Conservation (phyloP, 306 rosid species). For the Vicia sativa region DNA sequence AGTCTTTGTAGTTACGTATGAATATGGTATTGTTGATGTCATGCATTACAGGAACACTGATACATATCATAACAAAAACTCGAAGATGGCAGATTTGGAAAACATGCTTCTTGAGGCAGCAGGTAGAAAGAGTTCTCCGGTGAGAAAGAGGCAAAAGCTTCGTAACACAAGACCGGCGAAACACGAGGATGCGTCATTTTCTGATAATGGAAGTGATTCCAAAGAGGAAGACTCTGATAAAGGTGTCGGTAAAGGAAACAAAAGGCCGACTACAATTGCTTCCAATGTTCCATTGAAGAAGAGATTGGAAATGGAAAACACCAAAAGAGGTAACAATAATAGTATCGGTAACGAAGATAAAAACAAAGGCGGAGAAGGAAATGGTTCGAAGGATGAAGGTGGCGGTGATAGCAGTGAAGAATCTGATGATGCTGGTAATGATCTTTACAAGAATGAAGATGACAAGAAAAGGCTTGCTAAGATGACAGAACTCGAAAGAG, state of each 20-base stretch:
- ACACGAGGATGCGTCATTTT: slow-evolving; percentile 37
- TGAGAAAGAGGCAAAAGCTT: slow-evolving; percentile 38
- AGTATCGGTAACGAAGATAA: slow-evolving; percentile 19
- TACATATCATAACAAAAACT: not conserved
- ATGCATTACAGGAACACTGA: not conserved
- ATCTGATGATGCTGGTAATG: slow-evolving; percentile 59
- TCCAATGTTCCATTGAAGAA: slow-evolving; percentile 63
- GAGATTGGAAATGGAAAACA: slow-evolving; percentile 51
- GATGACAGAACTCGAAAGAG: slow-evolving; percentile 71
- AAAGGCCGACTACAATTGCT: slow-evolving; percentile 39
- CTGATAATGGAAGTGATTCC: slow-evolving; percentile 50
- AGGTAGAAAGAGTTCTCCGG: slow-evolving; percentile 50
- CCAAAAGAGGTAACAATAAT: slow-evolving; percentile 23
- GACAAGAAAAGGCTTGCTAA: slow-evolving; percentile 57
- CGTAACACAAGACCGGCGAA: slow-evolving; percentile 34
- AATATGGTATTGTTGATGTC: not conserved
- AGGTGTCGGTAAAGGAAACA: slow-evolving; percentile 35
- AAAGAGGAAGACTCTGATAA: slow-evolving; percentile 52
- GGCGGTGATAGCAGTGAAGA: slow-evolving; percentile 50
- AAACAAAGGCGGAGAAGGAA: slow-evolving; percentile 25
- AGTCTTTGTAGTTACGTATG: not conserved
- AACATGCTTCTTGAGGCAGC: slow-evolving; percentile 80
- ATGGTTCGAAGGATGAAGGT: slow-evolving; percentile 25
- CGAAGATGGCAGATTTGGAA: slow-evolving; percentile 64
- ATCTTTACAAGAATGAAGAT: slow-evolving; percentile 65